A percentile compares a stretch with the other conserved stretches of the same genome.
phyloP scores from a whole-genome alignment of 176 grass and related monocot genomes.

The Echinochloa phyllopogon region DNA sequence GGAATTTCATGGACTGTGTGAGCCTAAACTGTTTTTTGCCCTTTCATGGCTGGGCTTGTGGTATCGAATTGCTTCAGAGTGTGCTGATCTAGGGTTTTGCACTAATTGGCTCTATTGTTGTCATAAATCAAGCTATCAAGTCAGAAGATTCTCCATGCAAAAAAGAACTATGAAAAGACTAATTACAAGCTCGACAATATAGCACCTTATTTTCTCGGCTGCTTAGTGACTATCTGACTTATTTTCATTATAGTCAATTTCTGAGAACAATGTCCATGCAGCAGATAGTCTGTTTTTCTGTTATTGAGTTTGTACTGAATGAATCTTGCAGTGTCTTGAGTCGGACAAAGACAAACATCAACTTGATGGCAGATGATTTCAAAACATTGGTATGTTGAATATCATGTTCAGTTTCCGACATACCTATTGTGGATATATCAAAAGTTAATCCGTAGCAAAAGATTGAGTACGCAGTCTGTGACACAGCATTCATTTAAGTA shows the following conservation, averaged over 20 bases:
- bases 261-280: neutral
- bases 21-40: neutral
- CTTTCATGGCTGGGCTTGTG: neutral
- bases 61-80: neutral
- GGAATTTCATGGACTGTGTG: constrained; percentile 12
- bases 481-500: neutral
- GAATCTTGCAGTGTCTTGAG: constrained; percentile 73
- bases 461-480: neutral
- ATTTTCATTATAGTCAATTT: constrained; percentile 19
- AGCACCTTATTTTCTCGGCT: neutral
- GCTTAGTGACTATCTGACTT: neutral
- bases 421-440: neutral
- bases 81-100: neutral
- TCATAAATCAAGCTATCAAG: neutral
- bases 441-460: constrained; percentile 3
- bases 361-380: constrained; percentile 73
- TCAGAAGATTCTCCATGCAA: neutral
- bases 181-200: neutral
- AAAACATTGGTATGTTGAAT: constrained; percentile 66
- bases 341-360: constrained; percentile 81
- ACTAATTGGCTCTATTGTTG: neutral
- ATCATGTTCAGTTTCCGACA: neutral
- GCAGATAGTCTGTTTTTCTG: constrained; percentile 6
- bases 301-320: neutral
- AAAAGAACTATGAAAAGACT: neutral